A percentile compares a stretch with the other conserved stretches of the same genome.
Evolutionary conservation across 768 basidiomycete genomes (phyloP).

Genomic region (Boletus insuetus): DNA sequence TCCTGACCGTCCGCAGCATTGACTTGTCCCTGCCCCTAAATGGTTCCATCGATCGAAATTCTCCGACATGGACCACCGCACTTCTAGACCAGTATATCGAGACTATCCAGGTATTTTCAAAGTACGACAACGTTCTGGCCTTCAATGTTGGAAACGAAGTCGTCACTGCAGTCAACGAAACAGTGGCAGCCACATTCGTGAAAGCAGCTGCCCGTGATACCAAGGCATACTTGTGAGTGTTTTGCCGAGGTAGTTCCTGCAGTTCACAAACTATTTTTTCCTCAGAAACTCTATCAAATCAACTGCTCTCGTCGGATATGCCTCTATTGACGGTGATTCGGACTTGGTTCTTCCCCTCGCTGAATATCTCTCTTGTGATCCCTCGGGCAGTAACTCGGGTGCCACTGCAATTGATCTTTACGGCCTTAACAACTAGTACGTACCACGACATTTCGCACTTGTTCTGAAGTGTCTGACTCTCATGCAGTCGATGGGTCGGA

Average conservation of each 20-base stretch:
- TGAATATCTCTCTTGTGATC: slow-evolving; percentile 77
- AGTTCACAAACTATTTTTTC: neutral
- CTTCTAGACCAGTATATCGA: slow-evolving; percentile 73
- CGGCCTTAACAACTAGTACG: slow-evolving; percentile 85
- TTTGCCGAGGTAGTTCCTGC: neutral
- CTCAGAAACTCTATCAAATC: slow-evolving; percentile 62
- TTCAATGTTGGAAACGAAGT: slow-evolving; percentile 91
- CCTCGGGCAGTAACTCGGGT: slow-evolving; percentile 48
- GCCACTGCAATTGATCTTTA: slow-evolving; percentile 75
- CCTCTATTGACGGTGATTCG: slow-evolving; percentile 73
- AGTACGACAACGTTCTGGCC: slow-evolving; percentile 87
- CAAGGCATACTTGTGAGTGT: slow-evolving; percentile 77
- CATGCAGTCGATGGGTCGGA: slow-evolving; percentile 79
- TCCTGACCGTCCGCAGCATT: slow-evolving; percentile 48
- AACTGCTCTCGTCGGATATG: slow-evolving; percentile 74
- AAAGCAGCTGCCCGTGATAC: slow-evolving; percentile 90
- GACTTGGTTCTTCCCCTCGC: slow-evolving; percentile 67
- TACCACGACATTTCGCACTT: slow-evolving; percentile 6
- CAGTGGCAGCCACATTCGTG: slow-evolving; percentile 71
- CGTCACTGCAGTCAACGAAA: slow-evolving; percentile 51
- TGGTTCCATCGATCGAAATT: slow-evolving; percentile 74
- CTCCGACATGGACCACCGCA: slow-evolving; percentile 79
- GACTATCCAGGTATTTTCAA: slow-evolving; percentile 76
- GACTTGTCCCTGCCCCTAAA: slow-evolving; percentile 84
- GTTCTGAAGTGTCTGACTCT: slow-evolving; percentile 1